These are phyloP conservation scores for Talaromyces sp. DNA, from an alignment of 2,329 filamentous ascomycete species.

Conservation along the genomic window DNA sequence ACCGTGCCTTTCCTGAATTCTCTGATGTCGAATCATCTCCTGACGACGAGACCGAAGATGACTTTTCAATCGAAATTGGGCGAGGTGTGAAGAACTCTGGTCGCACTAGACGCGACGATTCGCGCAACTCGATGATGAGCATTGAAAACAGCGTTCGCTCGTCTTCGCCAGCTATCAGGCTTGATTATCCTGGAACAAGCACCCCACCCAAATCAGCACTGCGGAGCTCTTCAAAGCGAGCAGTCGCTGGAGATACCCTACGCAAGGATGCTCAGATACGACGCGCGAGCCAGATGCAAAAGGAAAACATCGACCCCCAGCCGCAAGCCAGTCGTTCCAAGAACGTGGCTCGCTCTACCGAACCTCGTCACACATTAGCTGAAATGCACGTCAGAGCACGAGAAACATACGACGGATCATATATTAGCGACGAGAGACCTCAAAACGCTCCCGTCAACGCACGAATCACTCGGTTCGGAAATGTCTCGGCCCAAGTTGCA, in stretches of 20 bases:
- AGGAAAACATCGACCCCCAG: conserved; percentile 37
- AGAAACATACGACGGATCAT: conserved; percentile 52
- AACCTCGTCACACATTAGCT: conserved; percentile 50
- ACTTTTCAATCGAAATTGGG: conserved; percentile 56
- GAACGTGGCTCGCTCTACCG: conserved; percentile 24
- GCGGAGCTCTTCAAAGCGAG: conserved; percentile 29
- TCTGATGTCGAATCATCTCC: conserved; percentile 42
- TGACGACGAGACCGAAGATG: conserved; percentile 44
- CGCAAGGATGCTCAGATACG: conserved; percentile 42
- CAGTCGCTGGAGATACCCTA: conserved; percentile 30
- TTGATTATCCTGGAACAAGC: conserved; percentile 34
- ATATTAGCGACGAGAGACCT: conserved; percentile 50
- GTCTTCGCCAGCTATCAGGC: conserved; percentile 39
- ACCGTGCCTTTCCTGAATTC: conserved; percentile 49
- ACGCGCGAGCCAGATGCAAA: conserved; percentile 39
- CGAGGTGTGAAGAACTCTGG: conserved; percentile 45
- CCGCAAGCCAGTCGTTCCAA: conserved; percentile 35
- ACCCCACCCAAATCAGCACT: conserved; percentile 36
- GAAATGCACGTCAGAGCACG: conserved; percentile 55
- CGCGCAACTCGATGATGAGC: conserved; percentile 49
- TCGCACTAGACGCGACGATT: conserved; percentile 44
- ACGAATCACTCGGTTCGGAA: conserved; percentile 56
- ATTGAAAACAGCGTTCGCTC: conserved; percentile 45
- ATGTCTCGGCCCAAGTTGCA: conserved; percentile 41
- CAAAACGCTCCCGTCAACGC: conserved; percentile 42